Conservation (phyloP, 2,329 filamentous ascomycete species). For the Graphilbum fragrans region DNA sequence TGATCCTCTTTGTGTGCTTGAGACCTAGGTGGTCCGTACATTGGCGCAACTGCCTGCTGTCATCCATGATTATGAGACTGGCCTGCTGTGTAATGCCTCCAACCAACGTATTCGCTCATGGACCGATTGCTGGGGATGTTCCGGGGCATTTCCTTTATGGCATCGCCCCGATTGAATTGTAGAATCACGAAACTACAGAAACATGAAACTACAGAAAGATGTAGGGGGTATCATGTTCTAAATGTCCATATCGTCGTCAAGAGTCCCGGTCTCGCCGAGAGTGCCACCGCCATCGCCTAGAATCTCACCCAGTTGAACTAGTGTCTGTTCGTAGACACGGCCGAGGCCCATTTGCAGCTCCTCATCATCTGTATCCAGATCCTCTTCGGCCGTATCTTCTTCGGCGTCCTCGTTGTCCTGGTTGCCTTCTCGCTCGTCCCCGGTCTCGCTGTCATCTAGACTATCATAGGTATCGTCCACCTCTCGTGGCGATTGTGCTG, state of each 20-base stretch:
- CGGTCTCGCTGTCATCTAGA: conserved; percentile 15
- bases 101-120: too few species aligned
- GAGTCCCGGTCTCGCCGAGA: not conserved
- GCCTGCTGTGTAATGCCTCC: too few species aligned
- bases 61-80: too few species aligned
- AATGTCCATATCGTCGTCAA: not conserved
- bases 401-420: conserved; percentile 12
- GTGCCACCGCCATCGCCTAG: conserved; percentile 21
- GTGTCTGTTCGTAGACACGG: conserved; percentile 66
- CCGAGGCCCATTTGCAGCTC: conserved; percentile 56
- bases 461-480: conserved; percentile 17
- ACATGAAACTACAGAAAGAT: too few species aligned
- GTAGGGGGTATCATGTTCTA: too few species aligned
- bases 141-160: too few species aligned
- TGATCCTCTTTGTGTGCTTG: too few species aligned
- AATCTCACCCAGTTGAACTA: conserved; percentile 59
- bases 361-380: conserved; percentile 19
- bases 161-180: too few species aligned
- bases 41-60: too few species aligned
- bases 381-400: not conserved
- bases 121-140: too few species aligned
- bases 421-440: conserved; percentile 8
- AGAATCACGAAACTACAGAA: too few species aligned
- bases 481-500: not conserved
- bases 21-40: too few species aligned